These are phyloP conservation scores for Globisporangium spiculum DNA, from an alignment of 352 stramenopile species.

Conservation along the genomic window DNA sequence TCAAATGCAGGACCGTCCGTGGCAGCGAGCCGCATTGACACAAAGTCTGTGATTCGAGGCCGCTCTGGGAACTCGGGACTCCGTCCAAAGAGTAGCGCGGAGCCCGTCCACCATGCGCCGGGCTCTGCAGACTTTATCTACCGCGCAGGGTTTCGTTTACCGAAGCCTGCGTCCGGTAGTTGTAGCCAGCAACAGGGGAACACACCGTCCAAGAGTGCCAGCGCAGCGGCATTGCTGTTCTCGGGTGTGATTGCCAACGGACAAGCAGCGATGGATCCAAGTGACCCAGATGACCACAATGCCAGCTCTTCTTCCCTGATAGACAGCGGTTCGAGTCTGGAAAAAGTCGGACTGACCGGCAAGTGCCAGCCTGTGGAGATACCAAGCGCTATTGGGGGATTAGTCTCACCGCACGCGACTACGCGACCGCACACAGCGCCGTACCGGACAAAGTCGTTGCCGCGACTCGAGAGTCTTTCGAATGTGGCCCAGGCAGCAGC, in stretches of 20 bases:
- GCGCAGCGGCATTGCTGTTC: constrained; percentile 18
- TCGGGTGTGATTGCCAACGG: constrained; percentile 9
- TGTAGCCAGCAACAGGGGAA: constrained; percentile 4
- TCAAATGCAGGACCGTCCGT: constrained; percentile 2
- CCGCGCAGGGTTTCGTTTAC: constrained; percentile 55
- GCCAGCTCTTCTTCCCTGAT: constrained; percentile 10
- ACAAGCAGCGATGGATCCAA: neutral
- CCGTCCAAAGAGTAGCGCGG: constrained; percentile 29
- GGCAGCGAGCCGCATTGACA: constrained; percentile 45
- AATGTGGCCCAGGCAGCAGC: neutral
- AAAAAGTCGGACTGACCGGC: constrained; percentile 42
- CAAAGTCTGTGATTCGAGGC: constrained; percentile 37
- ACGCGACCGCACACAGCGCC: constrained; percentile 47
- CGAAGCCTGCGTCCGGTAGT: constrained; percentile 19
- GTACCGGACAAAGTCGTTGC: constrained; percentile 48
- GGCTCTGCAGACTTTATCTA: constrained; percentile 57
- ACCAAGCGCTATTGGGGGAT: constrained; percentile 7
- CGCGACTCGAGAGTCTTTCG: constrained; percentile 25
- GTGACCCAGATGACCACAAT: neutral
- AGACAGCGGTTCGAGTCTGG: constrained; percentile 33
- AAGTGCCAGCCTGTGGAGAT: constrained; percentile 29
- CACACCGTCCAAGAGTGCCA: constrained; percentile 14
- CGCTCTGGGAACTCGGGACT: constrained; percentile 34
- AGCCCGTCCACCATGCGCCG: constrained; percentile 37
- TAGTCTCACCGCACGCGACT: neutral